Base-by-base conservation (phyloP, 2,329 filamentous ascomycete species). In the Fusarium floridanum region DNA sequence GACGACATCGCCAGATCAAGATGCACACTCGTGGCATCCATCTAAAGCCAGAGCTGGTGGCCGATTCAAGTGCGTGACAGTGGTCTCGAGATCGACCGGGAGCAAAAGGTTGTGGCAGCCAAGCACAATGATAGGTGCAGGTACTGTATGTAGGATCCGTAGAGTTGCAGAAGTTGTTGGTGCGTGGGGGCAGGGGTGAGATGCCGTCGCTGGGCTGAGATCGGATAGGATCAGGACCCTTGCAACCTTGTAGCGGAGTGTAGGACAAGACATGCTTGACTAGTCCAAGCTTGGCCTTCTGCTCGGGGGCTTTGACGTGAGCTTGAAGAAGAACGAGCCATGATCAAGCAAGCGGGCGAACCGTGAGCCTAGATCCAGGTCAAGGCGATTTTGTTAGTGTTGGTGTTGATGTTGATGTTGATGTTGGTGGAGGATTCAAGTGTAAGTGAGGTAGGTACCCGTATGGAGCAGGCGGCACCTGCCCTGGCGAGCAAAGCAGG, bases 171-270 rank as follows among this genome's bases (percentile, higher is more conserved):
- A 72, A 65, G 64, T 29, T 63, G 68, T 64, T 43, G 48, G 55
- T 71, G 57, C 70, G 61, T 75, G 72, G 73, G 73, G 73, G 72
- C 53, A 64, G 53, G 56, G 60, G 50, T 72, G 60, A 71, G 68
- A 36, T 69, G 37, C 69, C 24, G 56, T 60, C 48, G 59, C 45
- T 66, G 66, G 43, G 34, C 62, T 64, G 60, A 66, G 64, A 72
- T 68, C 71, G 57, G 48, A 64, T 59, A 75, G 39, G 61, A 62
- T 43, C 17, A 68, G 60, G 68, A 48, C 50, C 63, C 72, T 70
- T 65, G 41, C 20, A 48, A 37, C 32, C 24, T 12, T 32, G 56
- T 36, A 9, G n/a, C 24, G 55, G 43, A 56, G 37, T 29, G 39
- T 67, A 48, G 57, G 50, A 61, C 57, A 61, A 39, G 27, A 61